Base-by-base conservation (phyloP, 2,329 filamentous ascomycete genomes). In the Colletotrichum sidae region DNA sequence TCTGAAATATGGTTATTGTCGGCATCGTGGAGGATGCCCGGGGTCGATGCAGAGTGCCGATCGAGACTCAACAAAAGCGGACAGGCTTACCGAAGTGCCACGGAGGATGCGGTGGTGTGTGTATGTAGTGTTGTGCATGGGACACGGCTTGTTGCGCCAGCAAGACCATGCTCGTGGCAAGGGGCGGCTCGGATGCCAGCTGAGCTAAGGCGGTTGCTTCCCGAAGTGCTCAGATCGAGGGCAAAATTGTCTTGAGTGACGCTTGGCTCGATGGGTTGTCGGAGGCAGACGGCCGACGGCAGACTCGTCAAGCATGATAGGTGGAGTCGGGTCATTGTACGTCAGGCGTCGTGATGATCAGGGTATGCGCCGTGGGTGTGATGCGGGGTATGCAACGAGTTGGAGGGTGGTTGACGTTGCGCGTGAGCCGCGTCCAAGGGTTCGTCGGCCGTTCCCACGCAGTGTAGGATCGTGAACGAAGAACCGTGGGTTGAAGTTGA, bases 241-340 rank as follows among this genome's bases (percentile, higher is more conserved):
- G 51, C 25, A 56, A 50, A 13, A 38, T 46, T 65, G 33, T 61
- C 35, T 45, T 46, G 41, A 11, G 34, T 35, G 46, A 55, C 62
- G 58, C 62, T 65, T 65, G 41, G 46, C 62, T 65, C 62, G n/a
- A 65, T 65, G 52, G 25, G 62, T 62, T 15, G 38, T 54, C 62
- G 62, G 62, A 65, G 47, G 62, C 39, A 65, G 57, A 56, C 51
- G 62, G 58, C 62, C 62, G 62, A 65, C 57, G 52, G 47, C 58
- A 62, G 57, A 56, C 51, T 42, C 41, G 44, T 46, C 52, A 17
- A 42, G 46, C 12, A 46, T 62, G 62, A 62, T 65, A 65, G 58
- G 58, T 62, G 62, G 57, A 56, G 62, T 42, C 60, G 12, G 25
- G 41, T 52, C n/a, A 34, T 53, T 53, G 56, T 47, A 34, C 37